Evolutionary conservation across 768 basidiomycete species (phyloP).

Genomic region (Phylloporus scabripes): DNA sequence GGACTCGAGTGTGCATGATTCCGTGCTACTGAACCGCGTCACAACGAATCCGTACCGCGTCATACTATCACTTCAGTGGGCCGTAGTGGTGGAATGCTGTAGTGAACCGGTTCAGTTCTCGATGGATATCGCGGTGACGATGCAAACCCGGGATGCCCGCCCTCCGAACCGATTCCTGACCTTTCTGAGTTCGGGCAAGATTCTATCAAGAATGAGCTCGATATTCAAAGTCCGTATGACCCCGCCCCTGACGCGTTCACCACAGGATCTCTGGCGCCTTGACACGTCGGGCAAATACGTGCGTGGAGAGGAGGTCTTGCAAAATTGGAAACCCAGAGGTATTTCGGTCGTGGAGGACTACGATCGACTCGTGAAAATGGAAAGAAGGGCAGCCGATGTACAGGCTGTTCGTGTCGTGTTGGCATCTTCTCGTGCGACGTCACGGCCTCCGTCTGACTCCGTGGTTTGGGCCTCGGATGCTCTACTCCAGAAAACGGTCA

Average conservation of each 20-base stretch:
- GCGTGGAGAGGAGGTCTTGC: slow-evolving; percentile 81
- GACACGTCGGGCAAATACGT: slow-evolving; percentile 96
- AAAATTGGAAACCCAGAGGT: slow-evolving; percentile 82
- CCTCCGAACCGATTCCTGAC: slow-evolving; percentile 73
- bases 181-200: slow-evolving; percentile 73
- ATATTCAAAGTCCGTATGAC: slow-evolving; percentile 78
- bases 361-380: slow-evolving; percentile 61
- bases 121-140: slow-evolving; percentile 80
- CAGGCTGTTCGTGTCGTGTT: slow-evolving; percentile 82
- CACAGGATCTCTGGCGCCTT: slow-evolving; percentile 88
- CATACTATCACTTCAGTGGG: slow-evolving; percentile 71
- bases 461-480: slow-evolving; percentile 60
- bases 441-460: slow-evolving; percentile 47
- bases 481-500: slow-evolving; percentile 59
- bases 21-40: slow-evolving; percentile 77
- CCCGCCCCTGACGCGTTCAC: slow-evolving; percentile 80
- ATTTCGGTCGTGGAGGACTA: slow-evolving; percentile 88
- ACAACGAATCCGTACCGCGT: slow-evolving; percentile 75
- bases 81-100: slow-evolving; percentile 78
- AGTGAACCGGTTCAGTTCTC: slow-evolving; percentile 82
- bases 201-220: slow-evolving; percentile 73
- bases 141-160: slow-evolving; percentile 79
- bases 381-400: slow-evolving; percentile 79
- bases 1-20: slow-evolving; percentile 93
- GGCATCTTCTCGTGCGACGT: slow-evolving; percentile 40